A percentile compares a stretch with the other conserved stretches of the same genome.
phyloP scores from a whole-genome alignment of 805 yeast species.

The Cyberlindnera maclurae region DNA sequence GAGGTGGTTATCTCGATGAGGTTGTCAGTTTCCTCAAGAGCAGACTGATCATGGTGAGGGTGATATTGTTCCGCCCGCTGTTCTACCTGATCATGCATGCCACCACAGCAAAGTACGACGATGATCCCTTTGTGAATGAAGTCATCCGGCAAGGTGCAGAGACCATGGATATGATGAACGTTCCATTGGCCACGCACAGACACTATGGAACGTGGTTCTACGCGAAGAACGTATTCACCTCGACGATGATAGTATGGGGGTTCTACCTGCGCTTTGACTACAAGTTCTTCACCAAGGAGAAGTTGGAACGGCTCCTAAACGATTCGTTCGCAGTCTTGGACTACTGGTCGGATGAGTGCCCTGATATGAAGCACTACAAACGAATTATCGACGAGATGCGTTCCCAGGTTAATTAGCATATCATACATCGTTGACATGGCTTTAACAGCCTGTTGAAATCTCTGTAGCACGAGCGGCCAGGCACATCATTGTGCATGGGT shows the following conservation, averaged over 20 bases:
- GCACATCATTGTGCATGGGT: no score
- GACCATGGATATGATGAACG: slow-evolving; percentile 14
- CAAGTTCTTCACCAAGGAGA: slow-evolving; percentile 7
- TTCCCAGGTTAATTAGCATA: no score
- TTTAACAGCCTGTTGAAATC: no score
- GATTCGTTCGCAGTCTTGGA: slow-evolving; percentile 8
- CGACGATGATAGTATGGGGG: slow-evolving; percentile 5
- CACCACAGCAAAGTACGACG: slow-evolving; percentile 6
- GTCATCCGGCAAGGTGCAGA: slow-evolving; percentile 15
- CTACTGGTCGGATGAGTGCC: slow-evolving; percentile 19
- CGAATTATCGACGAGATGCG: slow-evolving; percentile 2
- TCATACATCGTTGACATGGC: no score
- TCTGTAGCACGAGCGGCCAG: no score
- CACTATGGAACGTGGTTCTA: slow-evolving; percentile 24
- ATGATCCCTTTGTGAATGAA: slow-evolving; percentile 11
- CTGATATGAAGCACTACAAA: slow-evolving; percentile 11
- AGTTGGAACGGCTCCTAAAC: slow-evolving; percentile 4
- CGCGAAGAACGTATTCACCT: slow-evolving; percentile 11
- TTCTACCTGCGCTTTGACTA: slow-evolving; percentile 10
- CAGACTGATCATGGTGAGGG: slow-evolving; percentile 16
- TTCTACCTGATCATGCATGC: slow-evolving; percentile 15
- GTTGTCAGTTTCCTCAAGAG: slow-evolving; percentile 18
- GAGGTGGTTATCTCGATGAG: slow-evolving; percentile 13
- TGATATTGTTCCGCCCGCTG: slow-evolving; percentile 18
- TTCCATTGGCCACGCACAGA: slow-evolving; percentile 20